phyloP scores from a whole-genome alignment of 1,139 yeast species.

The Yamadazyma spencermartinsiae region DNA sequence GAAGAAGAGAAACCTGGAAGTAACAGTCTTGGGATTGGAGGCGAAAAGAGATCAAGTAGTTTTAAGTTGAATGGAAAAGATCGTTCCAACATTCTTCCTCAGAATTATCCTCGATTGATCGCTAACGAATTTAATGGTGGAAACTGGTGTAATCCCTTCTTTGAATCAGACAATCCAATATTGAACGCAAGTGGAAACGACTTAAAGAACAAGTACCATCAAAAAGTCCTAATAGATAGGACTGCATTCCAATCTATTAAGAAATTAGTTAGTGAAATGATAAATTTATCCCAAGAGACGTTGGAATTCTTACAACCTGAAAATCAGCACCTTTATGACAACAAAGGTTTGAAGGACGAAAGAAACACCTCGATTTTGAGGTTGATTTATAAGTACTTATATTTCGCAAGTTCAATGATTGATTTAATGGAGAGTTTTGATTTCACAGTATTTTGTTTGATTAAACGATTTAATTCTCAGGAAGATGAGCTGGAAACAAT shows the following conservation, averaged over 20 bases:
- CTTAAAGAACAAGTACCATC: slow-evolving; percentile 41
- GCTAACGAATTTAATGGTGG: slow-evolving; percentile 70
- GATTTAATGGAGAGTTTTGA: slow-evolving; percentile 62
- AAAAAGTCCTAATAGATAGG: slow-evolving; percentile 51
- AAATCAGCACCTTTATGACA: slow-evolving; percentile 35
- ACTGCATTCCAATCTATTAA: slow-evolving; percentile 43
- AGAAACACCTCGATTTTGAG: slow-evolving; percentile 56
- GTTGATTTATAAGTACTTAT: slow-evolving; percentile 52
- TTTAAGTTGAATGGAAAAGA: slow-evolving; percentile 27
- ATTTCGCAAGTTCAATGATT: slow-evolving; percentile 49
- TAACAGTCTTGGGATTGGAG: slow-evolving; percentile 6
- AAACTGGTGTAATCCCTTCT: slow-evolving; percentile 71
- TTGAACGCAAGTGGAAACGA: slow-evolving; percentile 50
- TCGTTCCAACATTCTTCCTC: slow-evolving; percentile 51
- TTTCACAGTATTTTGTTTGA: slow-evolving; percentile 54
- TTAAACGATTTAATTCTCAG: slow-evolving; percentile 28
- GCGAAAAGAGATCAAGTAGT: background rate
- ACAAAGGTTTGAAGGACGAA: slow-evolving; percentile 38
- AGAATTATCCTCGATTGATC: slow-evolving; percentile 66
- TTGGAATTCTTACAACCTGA: slow-evolving; percentile 39
- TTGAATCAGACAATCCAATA: slow-evolving; percentile 39
- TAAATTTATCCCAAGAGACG: slow-evolving; percentile 39
- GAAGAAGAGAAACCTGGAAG: slow-evolving; percentile 9
- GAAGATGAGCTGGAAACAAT: slow-evolving; percentile 20
- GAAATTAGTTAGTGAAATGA: slow-evolving; percentile 38